Conservation (phyloP, 1,284 basidiomycete genomes). For the Coniferiporia sulphurascens region DNA sequence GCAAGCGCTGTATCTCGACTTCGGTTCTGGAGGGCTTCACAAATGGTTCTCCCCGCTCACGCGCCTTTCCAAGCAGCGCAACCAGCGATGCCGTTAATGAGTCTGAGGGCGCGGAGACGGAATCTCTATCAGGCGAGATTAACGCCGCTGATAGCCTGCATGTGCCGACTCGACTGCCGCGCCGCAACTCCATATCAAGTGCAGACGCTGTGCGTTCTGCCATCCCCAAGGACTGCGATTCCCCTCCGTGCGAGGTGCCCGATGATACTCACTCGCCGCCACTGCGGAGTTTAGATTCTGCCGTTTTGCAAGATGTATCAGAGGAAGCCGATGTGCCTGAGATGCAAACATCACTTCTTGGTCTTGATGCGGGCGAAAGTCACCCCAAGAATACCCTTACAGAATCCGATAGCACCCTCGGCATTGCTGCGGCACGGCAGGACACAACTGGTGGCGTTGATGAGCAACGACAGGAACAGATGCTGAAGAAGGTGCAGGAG, state of each 20-base stretch:
- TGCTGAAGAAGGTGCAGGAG: background rate
- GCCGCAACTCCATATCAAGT: slow-evolving; percentile 6
- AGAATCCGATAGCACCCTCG: background rate
- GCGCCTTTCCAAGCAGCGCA: background rate
- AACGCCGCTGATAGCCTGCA: background rate
- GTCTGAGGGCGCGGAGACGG: background rate
- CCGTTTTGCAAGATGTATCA: background rate
- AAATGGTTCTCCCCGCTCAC: background rate
- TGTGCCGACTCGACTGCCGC: background rate
- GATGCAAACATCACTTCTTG: background rate
- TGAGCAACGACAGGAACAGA: background rate
- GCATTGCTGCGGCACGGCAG: background rate
- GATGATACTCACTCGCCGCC: background rate
- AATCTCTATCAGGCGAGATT: background rate
- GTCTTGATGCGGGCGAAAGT: background rate
- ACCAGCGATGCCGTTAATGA: slow-evolving; percentile 1
- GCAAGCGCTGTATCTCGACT: slow-evolving; percentile 17
- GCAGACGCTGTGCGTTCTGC: slow-evolving; percentile 2
- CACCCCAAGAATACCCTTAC: background rate
- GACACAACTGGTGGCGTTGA: background rate
- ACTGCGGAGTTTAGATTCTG: background rate
- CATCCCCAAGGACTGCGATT: background rate
- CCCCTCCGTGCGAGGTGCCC: background rate
- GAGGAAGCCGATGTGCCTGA: background rate
- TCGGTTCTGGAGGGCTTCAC: slow-evolving; percentile 5